These are phyloP conservation scores for Solanum rostratum DNA, from an alignment of 257 asterid species.

Conservation along the genomic window DNA sequence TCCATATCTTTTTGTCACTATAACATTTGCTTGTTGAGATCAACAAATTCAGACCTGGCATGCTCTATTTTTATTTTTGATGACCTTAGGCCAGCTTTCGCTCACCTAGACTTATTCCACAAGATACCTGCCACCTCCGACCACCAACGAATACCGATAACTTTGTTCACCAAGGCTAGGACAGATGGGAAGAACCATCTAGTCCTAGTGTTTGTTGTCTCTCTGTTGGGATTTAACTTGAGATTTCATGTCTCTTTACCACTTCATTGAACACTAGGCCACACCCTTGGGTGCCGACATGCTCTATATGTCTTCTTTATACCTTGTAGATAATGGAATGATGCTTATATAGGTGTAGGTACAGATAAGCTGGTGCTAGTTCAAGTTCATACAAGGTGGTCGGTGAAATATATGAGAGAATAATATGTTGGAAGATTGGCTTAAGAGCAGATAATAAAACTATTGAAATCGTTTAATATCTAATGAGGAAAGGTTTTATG, in stretches of 20 bases:
- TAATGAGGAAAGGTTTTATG: not conserved
- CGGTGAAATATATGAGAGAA: not conserved
- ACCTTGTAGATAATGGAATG: not conserved
- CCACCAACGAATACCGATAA: too few species aligned
- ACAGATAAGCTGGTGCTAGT: not conserved
- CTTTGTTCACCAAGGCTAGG: too few species aligned
- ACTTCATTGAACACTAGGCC: too few species aligned
- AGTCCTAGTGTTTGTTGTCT: too few species aligned
- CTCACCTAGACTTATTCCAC: too few species aligned
- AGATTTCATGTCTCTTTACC: too few species aligned
- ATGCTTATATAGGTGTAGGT: not conserved
- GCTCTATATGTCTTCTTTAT: not conserved
- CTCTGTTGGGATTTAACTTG: too few species aligned
- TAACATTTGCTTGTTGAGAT: not conserved
- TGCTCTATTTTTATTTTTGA: not conserved
- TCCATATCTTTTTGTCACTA: not conserved
- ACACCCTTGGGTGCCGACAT: too few species aligned
- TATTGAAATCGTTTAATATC: not conserved
- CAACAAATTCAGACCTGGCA: not conserved
- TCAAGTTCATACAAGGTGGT: not conserved
- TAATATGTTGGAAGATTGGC: not conserved
- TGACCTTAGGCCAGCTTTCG: too few species aligned
- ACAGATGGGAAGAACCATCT: too few species aligned
- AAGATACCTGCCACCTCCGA: too few species aligned
- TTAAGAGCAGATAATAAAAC: not conserved